Evolutionary conservation across 176 grass and related monocot genomes (phyloP).

Genomic region (Lolium multiflorum): DNA sequence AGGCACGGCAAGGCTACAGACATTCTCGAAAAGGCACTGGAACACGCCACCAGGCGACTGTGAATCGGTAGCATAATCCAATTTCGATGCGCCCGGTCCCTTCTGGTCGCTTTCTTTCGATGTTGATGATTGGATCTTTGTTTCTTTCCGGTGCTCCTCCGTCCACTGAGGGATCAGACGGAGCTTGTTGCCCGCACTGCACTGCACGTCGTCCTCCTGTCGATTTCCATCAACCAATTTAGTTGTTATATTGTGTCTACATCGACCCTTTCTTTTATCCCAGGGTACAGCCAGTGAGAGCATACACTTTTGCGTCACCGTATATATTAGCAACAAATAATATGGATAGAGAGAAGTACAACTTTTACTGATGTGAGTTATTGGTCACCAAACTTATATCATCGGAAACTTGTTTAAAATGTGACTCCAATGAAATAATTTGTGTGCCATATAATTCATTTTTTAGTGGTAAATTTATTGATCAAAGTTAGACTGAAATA

Average conservation of each 20-base stretch:
- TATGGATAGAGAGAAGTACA: no score
- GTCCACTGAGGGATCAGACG: neutral
- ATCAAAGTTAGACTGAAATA: no score
- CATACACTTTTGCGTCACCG: neutral
- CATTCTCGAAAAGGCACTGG: neutral
- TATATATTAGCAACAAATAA: no score
- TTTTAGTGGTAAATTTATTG: no score
- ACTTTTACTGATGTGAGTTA: no score
- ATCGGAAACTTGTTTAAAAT: no score
- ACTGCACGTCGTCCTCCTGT: neutral
- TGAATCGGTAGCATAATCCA: neutral
- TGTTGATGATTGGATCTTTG: neutral
- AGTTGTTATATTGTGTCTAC: neutral
- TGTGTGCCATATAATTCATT: no score
- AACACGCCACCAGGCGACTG: no score
- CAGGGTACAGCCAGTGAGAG: neutral
- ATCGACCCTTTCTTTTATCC: neutral
- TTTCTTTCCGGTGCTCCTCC: neutral
- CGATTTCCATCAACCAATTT: neutral
- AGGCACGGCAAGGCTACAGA: neutral
- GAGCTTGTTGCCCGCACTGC: neutral
- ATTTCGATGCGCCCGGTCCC: neutral
- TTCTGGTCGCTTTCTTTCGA: neutral
- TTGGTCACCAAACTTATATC: no score
- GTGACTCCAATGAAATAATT: no score